Evolutionary conservation across 768 basidiomycete genomes (phyloP), one percentile per base, ranked within the genome.

Genomic region (Dictyophora rubrovolvata): DNA sequence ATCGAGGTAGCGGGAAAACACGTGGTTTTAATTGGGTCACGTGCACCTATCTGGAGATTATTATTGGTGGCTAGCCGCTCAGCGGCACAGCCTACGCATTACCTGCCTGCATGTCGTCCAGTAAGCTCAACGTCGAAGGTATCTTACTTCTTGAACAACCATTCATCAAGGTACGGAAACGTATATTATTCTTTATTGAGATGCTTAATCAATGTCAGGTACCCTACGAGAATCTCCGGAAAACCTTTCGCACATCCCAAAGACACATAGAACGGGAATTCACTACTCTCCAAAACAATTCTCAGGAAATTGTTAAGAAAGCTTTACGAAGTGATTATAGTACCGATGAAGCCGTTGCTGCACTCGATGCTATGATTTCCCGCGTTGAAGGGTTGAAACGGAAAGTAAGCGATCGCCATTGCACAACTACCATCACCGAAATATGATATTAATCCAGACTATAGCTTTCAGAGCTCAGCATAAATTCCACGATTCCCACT

Each of bases 201-300:
- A 46, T 34, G 33, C 37, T 21, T 17, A 53, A 17, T 53, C 47
- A 7, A 14, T 33, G 34, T 33, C 42, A 94, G 92, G 89, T 92
- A 12, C 92, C 92, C 11, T 89, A 86, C 71, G 92, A 94, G 74
- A 87, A 87, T 64, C 89, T 91, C 66, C 84, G 89, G 65, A 89
- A 87, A 71, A 78, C 86, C n/a, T 93, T 94, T 67, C 83, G 91
- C 35, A 79, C 84, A 17, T 84, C 86, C 0, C 89, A 92, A 69
- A 84, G 83, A 72, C 78, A 84, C 62, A 83, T 92, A 56, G 92
- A 94, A 70, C 83, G 86, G 59, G 91, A 93, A 65, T 70, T 89
- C 47, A 78, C 77, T 16, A 74, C 79, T 23, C 74, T 87, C 14
- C 83, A 85, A 63, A 73, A 75, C 22, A 64, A 76, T 20, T 72